Percentiles rank a stretch among this genome's conserved stretches.
Evolutionary conservation across 306 rosid species (phyloP).

Genomic region (Sicyos edulis): DNA sequence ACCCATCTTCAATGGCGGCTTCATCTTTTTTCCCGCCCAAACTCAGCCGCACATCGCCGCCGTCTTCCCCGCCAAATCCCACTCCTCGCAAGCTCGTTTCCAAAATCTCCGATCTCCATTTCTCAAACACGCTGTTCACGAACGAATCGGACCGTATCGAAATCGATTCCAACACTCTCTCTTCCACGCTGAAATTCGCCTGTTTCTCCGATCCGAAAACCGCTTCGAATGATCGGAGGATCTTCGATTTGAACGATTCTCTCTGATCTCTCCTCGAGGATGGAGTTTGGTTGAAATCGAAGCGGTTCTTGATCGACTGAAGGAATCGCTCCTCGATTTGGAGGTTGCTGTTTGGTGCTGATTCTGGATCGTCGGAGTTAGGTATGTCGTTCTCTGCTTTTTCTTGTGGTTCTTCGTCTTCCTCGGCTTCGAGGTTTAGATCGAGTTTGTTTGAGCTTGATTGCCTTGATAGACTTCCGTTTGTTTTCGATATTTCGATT

Average conservation of each 20-base stretch:
- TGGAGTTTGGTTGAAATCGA: slow-evolving; percentile 45
- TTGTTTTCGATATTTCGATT: slow-evolving; percentile 28
- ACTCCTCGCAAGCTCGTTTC: slow-evolving; percentile 50
- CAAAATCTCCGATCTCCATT: slow-evolving; percentile 81
- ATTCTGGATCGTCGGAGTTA: slow-evolving; percentile 47
- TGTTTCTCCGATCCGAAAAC: slow-evolving; percentile 32
- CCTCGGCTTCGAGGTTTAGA: slow-evolving; percentile 63
- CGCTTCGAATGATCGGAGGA: slow-evolving; percentile 49
- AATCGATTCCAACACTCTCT: slow-evolving; percentile 61
- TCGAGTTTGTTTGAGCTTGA: slow-evolving; percentile 74
- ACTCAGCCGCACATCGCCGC: slow-evolving; percentile 68
- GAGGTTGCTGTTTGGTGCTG: slow-evolving; percentile 35
- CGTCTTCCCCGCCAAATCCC: slow-evolving; percentile 58
- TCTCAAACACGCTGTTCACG: slow-evolving; percentile 66
- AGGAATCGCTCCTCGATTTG: slow-evolving; percentile 39
- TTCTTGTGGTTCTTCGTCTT: slow-evolving; percentile 30
- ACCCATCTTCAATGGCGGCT: slow-evolving; percentile 51
- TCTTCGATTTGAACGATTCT: slow-evolving; percentile 44
- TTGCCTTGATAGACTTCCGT: slow-evolving; percentile 50
- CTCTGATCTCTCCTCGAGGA: slow-evolving; percentile 43
- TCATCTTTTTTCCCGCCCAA: slow-evolving; percentile 53
- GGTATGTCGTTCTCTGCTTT: slow-evolving; percentile 43
- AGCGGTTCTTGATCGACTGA: slow-evolving; percentile 40
- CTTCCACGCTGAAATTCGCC: slow-evolving; percentile 61
- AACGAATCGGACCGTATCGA: slow-evolving; percentile 54